phyloP scores from a whole-genome alignment of 208 protist genomes.

The Zelonia costaricensis region DNA sequence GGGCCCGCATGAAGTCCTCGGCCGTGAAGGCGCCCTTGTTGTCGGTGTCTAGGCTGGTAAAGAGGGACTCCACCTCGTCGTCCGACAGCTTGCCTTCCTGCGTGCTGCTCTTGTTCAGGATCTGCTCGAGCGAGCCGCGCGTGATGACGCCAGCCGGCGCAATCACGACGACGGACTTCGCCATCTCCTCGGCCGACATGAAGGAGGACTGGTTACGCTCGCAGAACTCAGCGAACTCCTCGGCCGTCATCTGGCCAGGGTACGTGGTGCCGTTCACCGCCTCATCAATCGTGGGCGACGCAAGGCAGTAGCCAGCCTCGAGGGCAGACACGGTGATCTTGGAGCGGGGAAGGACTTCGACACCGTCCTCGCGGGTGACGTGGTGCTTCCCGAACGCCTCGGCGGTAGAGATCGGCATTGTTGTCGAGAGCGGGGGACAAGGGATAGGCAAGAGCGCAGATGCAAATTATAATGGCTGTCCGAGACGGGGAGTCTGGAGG shows the following conservation, averaged over 20 bases:
- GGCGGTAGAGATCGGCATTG: conserved; percentile 58
- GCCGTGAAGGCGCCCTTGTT: conserved; percentile 73
- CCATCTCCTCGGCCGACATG: conserved; percentile 61
- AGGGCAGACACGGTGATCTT: conserved; percentile 75
- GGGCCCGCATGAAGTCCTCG: conserved; percentile 70
- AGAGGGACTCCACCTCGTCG: conserved; percentile 83
- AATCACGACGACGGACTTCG: conserved; percentile 65
- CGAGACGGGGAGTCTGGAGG: not conserved
- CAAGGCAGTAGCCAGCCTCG: conserved; percentile 75
- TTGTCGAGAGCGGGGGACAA: not conserved
- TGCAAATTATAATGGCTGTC: not conserved
- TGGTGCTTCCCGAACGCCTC: conserved; percentile 75
- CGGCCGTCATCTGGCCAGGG: conserved; percentile 70
- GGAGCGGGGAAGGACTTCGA: conserved; percentile 56
- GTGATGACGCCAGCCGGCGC: conserved; percentile 74
- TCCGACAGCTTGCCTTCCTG: conserved; percentile 47
- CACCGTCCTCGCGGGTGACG: conserved; percentile 66
- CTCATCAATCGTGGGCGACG: conserved; percentile 62
- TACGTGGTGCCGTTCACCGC: conserved; percentile 43
- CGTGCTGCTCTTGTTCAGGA: conserved; percentile 43
- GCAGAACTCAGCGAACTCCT: conserved; percentile 75
- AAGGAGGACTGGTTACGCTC: conserved; percentile 49
- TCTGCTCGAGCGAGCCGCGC: conserved; percentile 71
- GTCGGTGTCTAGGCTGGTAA: conserved; percentile 63
- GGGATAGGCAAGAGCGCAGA: conserved; percentile 1